Evolutionary conservation across 139 green algal species (phyloP).

Genomic region (Pleodorina starrii): DNA sequence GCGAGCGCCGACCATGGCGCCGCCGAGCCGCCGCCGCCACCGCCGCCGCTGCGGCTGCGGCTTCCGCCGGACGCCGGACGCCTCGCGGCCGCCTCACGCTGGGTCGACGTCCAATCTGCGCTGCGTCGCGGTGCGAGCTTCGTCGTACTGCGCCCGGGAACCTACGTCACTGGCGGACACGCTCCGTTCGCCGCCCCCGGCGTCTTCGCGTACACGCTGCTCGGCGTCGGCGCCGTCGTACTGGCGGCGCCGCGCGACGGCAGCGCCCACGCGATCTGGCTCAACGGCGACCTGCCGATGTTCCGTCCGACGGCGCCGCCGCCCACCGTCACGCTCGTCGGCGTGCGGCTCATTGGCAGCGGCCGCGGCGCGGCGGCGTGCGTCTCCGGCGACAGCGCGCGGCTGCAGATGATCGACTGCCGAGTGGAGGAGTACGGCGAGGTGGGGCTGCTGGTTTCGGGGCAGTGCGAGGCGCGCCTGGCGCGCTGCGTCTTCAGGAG

Average conservation of each 20-base stretch:
- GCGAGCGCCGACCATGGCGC: neutral
- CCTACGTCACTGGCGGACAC: neutral
- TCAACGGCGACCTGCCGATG: neutral
- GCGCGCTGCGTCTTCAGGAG: slow-evolving; percentile 26
- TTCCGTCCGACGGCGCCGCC: neutral
- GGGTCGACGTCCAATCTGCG: neutral
- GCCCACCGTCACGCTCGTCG: slow-evolving; percentile 9
- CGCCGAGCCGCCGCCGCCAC: neutral
- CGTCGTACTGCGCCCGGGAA: slow-evolving; percentile 42
- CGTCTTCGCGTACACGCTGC: slow-evolving; percentile 7
- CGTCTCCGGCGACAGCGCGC: neutral
- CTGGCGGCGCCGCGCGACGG: neutral
- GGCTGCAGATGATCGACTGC: slow-evolving; percentile 26
- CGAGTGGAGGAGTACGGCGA: slow-evolving; percentile 42
- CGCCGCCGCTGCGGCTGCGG: neutral
- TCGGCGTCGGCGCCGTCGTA: slow-evolving; percentile 12
- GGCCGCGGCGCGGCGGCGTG: slow-evolving; percentile 38
- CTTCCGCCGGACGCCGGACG: neutral
- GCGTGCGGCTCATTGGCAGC: slow-evolving; percentile 18
- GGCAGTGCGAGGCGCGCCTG: neutral
- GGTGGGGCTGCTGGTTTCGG: slow-evolving; percentile 30
- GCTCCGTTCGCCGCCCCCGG: neutral
- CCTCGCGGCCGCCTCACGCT: neutral
- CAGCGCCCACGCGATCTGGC: neutral
- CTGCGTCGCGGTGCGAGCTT: neutral